Evolutionary conservation across 306 rosid genomes (phyloP).

Genomic region (Bauhinia variegata): DNA sequence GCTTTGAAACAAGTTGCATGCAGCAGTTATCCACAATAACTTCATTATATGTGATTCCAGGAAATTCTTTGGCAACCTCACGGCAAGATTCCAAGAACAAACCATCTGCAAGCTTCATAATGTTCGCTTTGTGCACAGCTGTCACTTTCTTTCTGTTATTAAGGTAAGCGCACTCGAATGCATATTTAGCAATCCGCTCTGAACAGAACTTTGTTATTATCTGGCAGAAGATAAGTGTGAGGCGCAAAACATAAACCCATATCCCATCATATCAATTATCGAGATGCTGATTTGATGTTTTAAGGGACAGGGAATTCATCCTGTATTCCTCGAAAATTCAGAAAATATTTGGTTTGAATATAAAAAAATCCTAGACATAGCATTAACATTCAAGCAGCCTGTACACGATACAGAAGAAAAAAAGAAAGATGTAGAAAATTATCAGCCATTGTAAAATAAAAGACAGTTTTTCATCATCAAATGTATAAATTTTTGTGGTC

Average conservation of each 20-base stretch:
- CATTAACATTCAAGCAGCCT: neutral
- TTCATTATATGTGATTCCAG: slow-evolving; percentile 71
- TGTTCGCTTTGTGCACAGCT: slow-evolving; percentile 96
- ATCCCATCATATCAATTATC: neutral
- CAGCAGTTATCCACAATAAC: slow-evolving; percentile 91
- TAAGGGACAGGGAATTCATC: slow-evolving; percentile 7
- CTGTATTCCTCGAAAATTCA: slow-evolving; percentile 19
- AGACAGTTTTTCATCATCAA: no score
- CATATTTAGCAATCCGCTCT: slow-evolving; percentile 81
- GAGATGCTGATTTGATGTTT: slow-evolving; percentile 19
- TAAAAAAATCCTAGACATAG: neutral
- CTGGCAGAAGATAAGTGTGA: slow-evolving; percentile 59
- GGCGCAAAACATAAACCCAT: slow-evolving; percentile 40
- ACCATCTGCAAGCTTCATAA: slow-evolving; percentile 93
- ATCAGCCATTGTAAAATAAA: no score
- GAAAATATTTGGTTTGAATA: slow-evolving; percentile 6
- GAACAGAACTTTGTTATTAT: slow-evolving; percentile 94
- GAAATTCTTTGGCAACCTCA: slow-evolving; percentile 72
- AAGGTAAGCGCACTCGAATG: slow-evolving; percentile 87
- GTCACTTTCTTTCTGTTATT: slow-evolving; percentile 94
- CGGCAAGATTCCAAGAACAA: slow-evolving; percentile 86
- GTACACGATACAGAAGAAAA: slow-evolving; percentile 10
- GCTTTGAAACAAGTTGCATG: slow-evolving; percentile 92
- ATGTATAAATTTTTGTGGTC: neutral
- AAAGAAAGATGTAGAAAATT: neutral